Percentiles rank a stretch among this genome's conserved stretches.
phyloP scores from a whole-genome alignment of 2,329 filamentous ascomycete genomes.

The Hypoxylon sp. region DNA sequence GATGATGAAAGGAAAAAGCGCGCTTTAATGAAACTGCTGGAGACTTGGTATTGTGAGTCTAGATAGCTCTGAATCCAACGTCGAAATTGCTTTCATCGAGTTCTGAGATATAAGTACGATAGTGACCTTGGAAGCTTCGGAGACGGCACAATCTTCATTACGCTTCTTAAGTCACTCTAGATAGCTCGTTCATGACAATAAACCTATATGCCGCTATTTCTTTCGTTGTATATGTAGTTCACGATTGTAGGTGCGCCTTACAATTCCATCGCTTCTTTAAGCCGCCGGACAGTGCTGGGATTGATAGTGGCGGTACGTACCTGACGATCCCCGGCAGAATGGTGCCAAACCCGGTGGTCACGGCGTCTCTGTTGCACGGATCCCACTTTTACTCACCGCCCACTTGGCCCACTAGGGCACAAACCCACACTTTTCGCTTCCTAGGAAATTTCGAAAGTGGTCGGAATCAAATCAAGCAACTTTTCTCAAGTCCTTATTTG shows the following conservation, averaged over 20 bases:
- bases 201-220: no score
- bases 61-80: conserved; percentile 14
- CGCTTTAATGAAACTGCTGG: conserved; percentile 8
- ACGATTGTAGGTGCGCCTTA: no score
- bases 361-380: conserved; percentile 12
- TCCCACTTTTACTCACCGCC: conserved; percentile 8
- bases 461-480: conserved; percentile 32
- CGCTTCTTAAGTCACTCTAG: not conserved
- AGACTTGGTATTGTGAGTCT: conserved; percentile 12
- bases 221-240: no score
- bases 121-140: not conserved
- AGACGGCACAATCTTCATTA: not conserved
- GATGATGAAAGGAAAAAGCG: conserved; percentile 6
- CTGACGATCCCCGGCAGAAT: conserved; percentile 4
- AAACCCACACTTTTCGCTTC: conserved; percentile 49
- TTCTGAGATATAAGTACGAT: not conserved
- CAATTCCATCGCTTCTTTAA: no score
- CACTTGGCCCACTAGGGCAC: conserved; percentile 46
- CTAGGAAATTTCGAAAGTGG: conserved; percentile 36
- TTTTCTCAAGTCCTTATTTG: conserved; percentile 39
- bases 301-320: not conserved
- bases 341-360: not conserved
- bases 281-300: no score
- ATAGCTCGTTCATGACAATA: not conserved
- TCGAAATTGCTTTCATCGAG: conserved; percentile 1